phyloP scores from a whole-genome alignment of 2,329 filamentous ascomycete genomes.

The Aspergillus neoniger region DNA sequence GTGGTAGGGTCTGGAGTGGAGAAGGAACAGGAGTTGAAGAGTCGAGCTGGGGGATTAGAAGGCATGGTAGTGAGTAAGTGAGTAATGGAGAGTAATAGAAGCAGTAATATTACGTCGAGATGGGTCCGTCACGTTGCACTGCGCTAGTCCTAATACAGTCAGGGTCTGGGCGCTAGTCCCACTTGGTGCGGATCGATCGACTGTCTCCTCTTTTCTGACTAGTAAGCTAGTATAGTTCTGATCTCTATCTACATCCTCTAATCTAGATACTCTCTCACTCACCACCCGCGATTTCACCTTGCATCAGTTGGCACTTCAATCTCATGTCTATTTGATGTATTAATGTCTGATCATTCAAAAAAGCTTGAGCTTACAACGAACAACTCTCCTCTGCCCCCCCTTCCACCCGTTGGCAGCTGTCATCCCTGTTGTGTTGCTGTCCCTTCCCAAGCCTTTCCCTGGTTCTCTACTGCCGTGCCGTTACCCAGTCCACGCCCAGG shows the following conservation, averaged over 20 bases:
- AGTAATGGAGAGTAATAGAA: background rate
- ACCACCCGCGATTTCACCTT: too few relatives aligned
- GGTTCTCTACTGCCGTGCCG: constrained; percentile 12
- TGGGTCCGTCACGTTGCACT: too few relatives aligned
- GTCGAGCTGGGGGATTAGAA: too few relatives aligned
- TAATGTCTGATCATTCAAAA: background rate
- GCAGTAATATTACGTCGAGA: too few relatives aligned
- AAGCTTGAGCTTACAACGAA: background rate
- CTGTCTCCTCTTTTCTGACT: background rate
- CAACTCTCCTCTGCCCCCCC: background rate
- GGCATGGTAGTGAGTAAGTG: background rate
- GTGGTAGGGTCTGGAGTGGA: too few relatives aligned
- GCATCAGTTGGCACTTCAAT: background rate
- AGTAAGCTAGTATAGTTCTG: background rate
- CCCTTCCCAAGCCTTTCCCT: background rate
- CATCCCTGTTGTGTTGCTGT: background rate
- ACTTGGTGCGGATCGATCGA: background rate
- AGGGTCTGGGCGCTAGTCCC: too few relatives aligned
- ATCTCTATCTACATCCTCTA: too few relatives aligned
- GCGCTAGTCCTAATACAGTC: too few relatives aligned
- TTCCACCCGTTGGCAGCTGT: background rate
- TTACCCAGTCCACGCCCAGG: constrained; percentile 14
- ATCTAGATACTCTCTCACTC: too few relatives aligned
- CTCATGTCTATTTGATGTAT: background rate
- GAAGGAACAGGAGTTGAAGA: too few relatives aligned